Conservation (phyloP, 2,329 filamentous ascomycete species). For the Xylariaceae sp. region DNA sequence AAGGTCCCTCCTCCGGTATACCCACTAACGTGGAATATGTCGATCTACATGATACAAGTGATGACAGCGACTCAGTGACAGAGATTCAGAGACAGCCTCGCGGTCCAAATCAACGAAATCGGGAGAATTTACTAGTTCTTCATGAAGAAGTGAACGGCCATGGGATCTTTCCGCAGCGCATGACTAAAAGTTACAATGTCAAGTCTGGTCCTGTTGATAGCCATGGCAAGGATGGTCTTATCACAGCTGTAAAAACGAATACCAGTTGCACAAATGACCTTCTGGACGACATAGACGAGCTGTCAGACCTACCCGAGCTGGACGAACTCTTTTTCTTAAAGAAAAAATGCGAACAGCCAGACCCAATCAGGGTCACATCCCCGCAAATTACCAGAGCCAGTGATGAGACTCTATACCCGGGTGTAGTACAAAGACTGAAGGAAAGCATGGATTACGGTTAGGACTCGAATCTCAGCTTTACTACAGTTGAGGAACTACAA, state of each 20-base stretch:
- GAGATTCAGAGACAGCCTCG: not conserved
- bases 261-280: not conserved
- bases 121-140: conserved; percentile 8
- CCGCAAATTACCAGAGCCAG: conserved; percentile 3
- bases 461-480: conserved; percentile 31
- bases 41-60: conserved; percentile 22
- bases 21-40: conserved; percentile 25
- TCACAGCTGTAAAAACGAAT: not conserved
- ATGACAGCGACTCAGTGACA: conserved; percentile 6
- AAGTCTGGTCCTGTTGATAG: not conserved
- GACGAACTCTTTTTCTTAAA: conserved; percentile 16
- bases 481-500: conserved; percentile 27
- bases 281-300: conserved; percentile 8
- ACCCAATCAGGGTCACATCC: not conserved
- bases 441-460: conserved; percentile 29
- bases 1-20: not conserved
- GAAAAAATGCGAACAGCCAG: not conserved
- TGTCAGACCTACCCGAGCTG: conserved; percentile 26
- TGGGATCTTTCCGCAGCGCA: conserved; percentile 1
- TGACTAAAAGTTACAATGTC: conserved; percentile 10
- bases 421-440: conserved; percentile 24
- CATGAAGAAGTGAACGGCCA: conserved; percentile 14
- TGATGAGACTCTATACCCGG: conserved; percentile 29
- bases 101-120: not conserved
- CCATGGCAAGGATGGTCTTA: not conserved